These are phyloP conservation scores for Colletotrichum filicis DNA, from an alignment of 2,329 filamentous ascomycete species.

Conservation along the genomic window DNA sequence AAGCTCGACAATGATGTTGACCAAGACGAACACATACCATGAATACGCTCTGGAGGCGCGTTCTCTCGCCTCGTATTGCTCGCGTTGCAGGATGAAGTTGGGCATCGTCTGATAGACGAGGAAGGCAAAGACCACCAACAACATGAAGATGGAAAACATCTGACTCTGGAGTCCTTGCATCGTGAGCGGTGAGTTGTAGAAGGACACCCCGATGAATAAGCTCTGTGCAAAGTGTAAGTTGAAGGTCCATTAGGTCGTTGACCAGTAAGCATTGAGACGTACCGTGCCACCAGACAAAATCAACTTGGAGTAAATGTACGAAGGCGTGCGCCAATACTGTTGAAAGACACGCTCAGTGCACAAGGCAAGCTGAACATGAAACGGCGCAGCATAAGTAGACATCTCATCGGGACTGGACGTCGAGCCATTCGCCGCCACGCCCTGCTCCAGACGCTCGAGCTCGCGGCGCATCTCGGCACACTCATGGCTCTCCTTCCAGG, in stretches of 20 bases:
- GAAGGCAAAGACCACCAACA: conserved; percentile 72
- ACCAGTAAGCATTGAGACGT: not conserved
- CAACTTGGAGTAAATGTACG: conserved; percentile 79
- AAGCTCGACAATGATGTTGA: conserved; percentile 74
- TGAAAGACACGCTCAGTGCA: conserved; percentile 75
- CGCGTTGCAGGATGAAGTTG: conserved; percentile 72
- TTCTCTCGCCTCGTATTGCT: conserved; percentile 75
- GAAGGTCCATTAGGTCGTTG: not conserved
- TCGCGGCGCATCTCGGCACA: conserved; percentile 44
- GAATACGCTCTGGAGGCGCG: conserved; percentile 72
- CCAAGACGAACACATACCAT: conserved; percentile 73
- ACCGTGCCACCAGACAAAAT: conserved; percentile 60
- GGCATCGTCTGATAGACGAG: conserved; percentile 72
- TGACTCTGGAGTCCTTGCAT: conserved; percentile 74
- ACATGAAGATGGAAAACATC: conserved; percentile 74
- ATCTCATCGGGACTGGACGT: conserved; percentile 2
- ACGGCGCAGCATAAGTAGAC: conserved; percentile 76
- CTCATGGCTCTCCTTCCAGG: conserved; percentile 49
- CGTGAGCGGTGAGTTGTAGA: conserved; percentile 66
- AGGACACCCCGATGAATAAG: conserved; percentile 74
- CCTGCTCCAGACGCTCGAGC: conserved; percentile 40
- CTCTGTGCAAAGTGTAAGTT: conserved; percentile 40
- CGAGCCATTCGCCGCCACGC: not conserved
- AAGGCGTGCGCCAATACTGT: conserved; percentile 82
- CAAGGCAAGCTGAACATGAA: conserved; percentile 67